phyloP scores from a whole-genome alignment of 2,329 filamentous ascomycete genomes.

The Plectosphaerella sp. region DNA sequence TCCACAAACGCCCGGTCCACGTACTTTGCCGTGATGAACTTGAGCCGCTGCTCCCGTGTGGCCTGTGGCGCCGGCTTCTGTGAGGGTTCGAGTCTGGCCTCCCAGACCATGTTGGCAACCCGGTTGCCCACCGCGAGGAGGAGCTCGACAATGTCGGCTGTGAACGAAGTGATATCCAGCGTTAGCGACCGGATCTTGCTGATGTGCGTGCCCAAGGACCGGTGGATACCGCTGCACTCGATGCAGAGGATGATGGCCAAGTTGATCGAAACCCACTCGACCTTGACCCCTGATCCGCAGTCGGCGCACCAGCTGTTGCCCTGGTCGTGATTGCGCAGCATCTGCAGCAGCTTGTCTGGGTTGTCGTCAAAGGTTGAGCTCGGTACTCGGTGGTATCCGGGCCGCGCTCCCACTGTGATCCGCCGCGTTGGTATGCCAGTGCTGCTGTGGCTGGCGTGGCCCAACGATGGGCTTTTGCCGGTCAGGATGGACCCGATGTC shows the following conservation, averaged over 20 bases:
- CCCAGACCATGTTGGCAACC: slow-evolving; percentile 95
- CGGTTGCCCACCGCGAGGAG: slow-evolving; percentile 88
- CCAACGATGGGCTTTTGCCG: slow-evolving; percentile 77
- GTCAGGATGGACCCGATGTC: slow-evolving; percentile 92
- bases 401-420: slow-evolving; percentile 87
- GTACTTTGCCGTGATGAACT: slow-evolving; percentile 94
- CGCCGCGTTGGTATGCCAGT: slow-evolving; percentile 67
- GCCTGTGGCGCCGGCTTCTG: slow-evolving; percentile 73
- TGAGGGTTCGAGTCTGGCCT: slow-evolving; percentile 71
- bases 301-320: slow-evolving; percentile 94
- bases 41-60: slow-evolving; percentile 84
- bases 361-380: slow-evolving; percentile 76
- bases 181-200: slow-evolving; percentile 95
- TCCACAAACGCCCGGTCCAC: slow-evolving; percentile 79
- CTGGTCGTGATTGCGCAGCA: slow-evolving; percentile 83
- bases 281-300: slow-evolving; percentile 85
- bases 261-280: slow-evolving; percentile 99
- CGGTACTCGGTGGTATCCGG: slow-evolving; percentile 62
- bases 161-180: slow-evolving; percentile 93
- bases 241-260: slow-evolving; percentile 94
- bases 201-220: slow-evolving; percentile 93
- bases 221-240: slow-evolving; percentile 95
- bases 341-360: slow-evolving; percentile 79
- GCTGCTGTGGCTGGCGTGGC: slow-evolving; percentile 43
- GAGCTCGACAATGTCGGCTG: slow-evolving; percentile 92